Evolutionary conservation across 1,284 basidiomycete genomes (phyloP), one percentile per base, ranked within the genome.

Genomic region (Malassezia caprae): DNA sequence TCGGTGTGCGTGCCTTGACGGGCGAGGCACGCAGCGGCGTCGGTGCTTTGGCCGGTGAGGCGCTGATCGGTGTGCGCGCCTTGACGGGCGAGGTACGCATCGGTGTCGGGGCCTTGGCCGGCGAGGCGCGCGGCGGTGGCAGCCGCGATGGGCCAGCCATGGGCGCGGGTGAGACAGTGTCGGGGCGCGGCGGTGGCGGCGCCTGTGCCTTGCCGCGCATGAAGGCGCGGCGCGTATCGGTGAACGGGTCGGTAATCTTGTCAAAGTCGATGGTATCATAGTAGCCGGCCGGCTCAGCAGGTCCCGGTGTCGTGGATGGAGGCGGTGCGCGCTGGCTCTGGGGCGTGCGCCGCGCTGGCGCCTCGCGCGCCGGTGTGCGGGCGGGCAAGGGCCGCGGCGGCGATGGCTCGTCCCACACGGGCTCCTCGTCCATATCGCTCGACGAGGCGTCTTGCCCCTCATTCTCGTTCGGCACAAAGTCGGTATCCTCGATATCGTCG

Each of bases 191-290:
- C 43, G 46, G 34, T 2, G 46, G 42, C 4, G 50, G 50, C 49
- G 39, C 40, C n/a, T 19, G 13, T 12, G 52, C 31, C 11, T 34
- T n/a, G 23, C 52, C 55, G 15, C 55, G 55, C 55, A 57, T 57
- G 15, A 51, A 51, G 4, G 49, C 55, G 17, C 55, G 55, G 19
- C 50, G 49, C n/a, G 49, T 52, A 26, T 57, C 55, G 6, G 43
- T 57, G n/a, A 57, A 57, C 8, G 55, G 55, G 23, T 57, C 51
- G 27, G 55, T 52, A 21, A 57, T 57, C 32, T 57, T 51, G 44
- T 57, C 55, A 45, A 52, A 57, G 41, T 57, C 55, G 27, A 57
- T 57, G 30, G 30, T 40, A 8, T 51, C 43, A 34, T 52, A 57
- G 27, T 24, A 51, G 28, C 24, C 40, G 24, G 46, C 34, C 5